phyloP scores from a whole-genome alignment of 805 yeast genomes.

The Cyberlindnera americana region DNA sequence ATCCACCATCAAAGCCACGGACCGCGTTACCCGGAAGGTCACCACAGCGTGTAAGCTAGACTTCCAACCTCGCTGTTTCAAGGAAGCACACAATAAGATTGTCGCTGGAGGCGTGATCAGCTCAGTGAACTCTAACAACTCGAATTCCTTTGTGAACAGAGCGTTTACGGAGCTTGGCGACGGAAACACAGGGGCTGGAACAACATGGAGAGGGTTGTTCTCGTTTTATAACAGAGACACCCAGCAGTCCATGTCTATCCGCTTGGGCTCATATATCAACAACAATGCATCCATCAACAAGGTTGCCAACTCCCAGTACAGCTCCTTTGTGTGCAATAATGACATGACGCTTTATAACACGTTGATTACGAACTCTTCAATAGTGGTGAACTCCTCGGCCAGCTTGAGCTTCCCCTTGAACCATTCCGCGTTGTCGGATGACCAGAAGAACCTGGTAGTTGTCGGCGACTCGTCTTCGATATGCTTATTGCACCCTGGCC shows the following conservation, averaged over 20 bases:
- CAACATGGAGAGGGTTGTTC: slow-evolving; percentile 58
- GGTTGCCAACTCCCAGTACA: slow-evolving; percentile 40
- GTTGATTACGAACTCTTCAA: slow-evolving; percentile 49
- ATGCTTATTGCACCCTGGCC: slow-evolving; percentile 44
- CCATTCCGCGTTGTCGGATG: slow-evolving; percentile 68
- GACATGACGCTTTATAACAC: slow-evolving; percentile 69
- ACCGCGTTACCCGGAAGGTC: slow-evolving; percentile 34
- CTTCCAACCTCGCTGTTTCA: slow-evolving; percentile 69
- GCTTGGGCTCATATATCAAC: slow-evolving; percentile 78
- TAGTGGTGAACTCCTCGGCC: slow-evolving; percentile 40
- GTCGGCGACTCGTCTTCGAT: slow-evolving; percentile 78
- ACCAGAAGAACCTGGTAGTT: slow-evolving; percentile 51
- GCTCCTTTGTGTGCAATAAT: slow-evolving; percentile 76
- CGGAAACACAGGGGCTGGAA: slow-evolving; percentile 29
- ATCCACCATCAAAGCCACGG: slow-evolving; percentile 45
- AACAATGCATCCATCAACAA: slow-evolving; percentile 65
- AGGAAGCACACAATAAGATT: slow-evolving; percentile 48
- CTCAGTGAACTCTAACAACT: slow-evolving; percentile 22
- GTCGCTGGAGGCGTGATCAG: slow-evolving; percentile 54
- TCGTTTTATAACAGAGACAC: slow-evolving; percentile 52
- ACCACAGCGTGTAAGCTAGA: slow-evolving; percentile 45
- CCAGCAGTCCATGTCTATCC: slow-evolving; percentile 44
- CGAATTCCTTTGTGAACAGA: slow-evolving; percentile 5
- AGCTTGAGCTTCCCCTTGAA: slow-evolving; percentile 66
- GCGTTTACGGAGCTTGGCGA: slow-evolving; percentile 17